phyloP scores from a whole-genome alignment of 176 grass and related monocot genomes.

The Musa schizocarpa region DNA sequence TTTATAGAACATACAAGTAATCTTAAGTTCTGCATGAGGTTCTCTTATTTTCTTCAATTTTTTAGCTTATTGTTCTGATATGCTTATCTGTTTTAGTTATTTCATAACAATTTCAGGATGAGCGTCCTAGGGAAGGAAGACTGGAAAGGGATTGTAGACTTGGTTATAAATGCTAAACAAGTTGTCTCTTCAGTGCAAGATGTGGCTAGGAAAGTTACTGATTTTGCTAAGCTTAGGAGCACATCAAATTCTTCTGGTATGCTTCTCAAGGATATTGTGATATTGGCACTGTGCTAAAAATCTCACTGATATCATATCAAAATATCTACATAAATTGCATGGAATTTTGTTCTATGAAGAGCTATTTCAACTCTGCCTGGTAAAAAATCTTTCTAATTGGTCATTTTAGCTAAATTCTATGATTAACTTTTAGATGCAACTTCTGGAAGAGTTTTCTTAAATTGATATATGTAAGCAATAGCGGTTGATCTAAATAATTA shows the following conservation, averaged over 20 bases:
- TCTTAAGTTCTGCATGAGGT: too few relatives aligned
- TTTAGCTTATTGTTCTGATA: background rate
- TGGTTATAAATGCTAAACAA: slow-evolving; percentile 80
- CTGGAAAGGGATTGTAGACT: slow-evolving; percentile 74
- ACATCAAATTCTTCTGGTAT: slow-evolving; percentile 36
- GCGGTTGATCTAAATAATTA: too few relatives aligned
- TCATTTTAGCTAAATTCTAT: too few relatives aligned
- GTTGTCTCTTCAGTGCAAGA: slow-evolving; percentile 86
- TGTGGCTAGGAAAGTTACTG: slow-evolving; percentile 54
- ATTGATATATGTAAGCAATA: too few relatives aligned
- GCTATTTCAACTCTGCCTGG: background rate
- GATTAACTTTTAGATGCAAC: too few relatives aligned
- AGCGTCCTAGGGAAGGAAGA: slow-evolving; percentile 85
- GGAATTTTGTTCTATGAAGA: background rate
- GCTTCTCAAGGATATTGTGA: background rate
- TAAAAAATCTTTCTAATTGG: too few relatives aligned
- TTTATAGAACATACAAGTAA: too few relatives aligned
- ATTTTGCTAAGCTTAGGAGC: slow-evolving; percentile 50
- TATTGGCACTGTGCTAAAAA: background rate
- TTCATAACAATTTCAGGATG: slow-evolving; percentile 38
- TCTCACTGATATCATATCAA: background rate
- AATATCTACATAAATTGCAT: slow-evolving; percentile 3
- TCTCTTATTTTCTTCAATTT: background rate
- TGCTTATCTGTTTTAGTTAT: background rate
- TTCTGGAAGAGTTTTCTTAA: too few relatives aligned